Conservation (phyloP, 306 rosid genomes). For the Gleditsia sinensis region DNA sequence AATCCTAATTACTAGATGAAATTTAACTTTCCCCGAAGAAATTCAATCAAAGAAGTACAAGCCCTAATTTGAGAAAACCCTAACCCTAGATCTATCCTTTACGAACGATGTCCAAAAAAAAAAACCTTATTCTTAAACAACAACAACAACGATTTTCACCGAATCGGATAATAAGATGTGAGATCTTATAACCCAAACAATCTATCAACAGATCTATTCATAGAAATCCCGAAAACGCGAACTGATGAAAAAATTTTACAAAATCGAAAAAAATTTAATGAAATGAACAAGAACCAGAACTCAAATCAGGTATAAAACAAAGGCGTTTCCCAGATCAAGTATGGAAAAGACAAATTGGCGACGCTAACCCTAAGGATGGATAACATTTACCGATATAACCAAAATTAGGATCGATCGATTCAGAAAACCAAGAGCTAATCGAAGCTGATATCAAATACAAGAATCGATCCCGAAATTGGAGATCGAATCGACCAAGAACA, state of each 20-base stretch:
- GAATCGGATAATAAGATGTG: background rate
- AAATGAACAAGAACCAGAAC: constrained; percentile 5
- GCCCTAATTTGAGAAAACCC: constrained; percentile 63
- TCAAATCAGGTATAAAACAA: constrained; percentile 22
- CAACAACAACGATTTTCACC: background rate
- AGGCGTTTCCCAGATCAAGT: constrained; percentile 40
- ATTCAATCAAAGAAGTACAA: constrained; percentile 40
- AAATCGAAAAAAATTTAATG: constrained; percentile 16
- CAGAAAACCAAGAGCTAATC: constrained; percentile 18
- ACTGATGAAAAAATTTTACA: constrained; percentile 15
- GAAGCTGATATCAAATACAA: constrained; percentile 3
- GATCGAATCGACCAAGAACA: constrained; percentile 42
- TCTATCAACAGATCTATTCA: constrained; percentile 11
- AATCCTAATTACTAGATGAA: constrained; percentile 4
- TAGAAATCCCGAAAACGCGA: constrained; percentile 8
- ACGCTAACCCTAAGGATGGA: constrained; percentile 60
- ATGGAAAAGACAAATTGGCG: constrained; percentile 36
- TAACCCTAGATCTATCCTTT: constrained; percentile 54
- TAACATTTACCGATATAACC: background rate
- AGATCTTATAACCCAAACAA: constrained; percentile 33
- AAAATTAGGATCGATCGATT: constrained; percentile 43
- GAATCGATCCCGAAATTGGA: background rate
- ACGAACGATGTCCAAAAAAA: constrained; percentile 7
- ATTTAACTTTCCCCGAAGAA: constrained; percentile 41
- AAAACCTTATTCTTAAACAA: background rate